Conservation (phyloP, 768 basidiomycete genomes). For the Tricholoma flavovirens region DNA sequence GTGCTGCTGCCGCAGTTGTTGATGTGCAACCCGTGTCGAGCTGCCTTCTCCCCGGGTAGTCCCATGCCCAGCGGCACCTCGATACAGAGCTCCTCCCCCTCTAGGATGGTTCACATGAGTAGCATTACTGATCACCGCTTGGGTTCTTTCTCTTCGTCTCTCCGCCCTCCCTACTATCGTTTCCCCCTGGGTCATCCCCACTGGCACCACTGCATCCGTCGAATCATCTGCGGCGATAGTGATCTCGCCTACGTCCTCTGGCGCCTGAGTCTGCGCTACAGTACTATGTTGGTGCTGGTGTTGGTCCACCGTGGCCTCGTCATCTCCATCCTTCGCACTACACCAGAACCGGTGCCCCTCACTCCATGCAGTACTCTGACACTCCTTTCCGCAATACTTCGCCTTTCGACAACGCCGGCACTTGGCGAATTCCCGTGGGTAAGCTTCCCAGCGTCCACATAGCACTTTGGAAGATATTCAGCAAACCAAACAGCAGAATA, state of each 20-base stretch:
- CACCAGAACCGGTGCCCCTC: conserved; percentile 97
- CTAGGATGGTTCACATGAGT: not conserved
- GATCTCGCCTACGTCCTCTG: not conserved
- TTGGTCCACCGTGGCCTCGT: conserved; percentile 23
- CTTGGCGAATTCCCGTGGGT: conserved; percentile 94
- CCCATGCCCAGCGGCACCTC: not conserved
- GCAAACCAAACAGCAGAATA: not conserved
- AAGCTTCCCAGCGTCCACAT: conserved; percentile 91
- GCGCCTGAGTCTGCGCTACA: not conserved
- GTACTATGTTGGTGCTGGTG: not conserved
- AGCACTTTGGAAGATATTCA: conserved; percentile 50
- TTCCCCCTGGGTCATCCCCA: not conserved
- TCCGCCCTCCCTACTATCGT: conserved; percentile 4
- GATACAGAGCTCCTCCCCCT: not conserved
- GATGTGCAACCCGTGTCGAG: not conserved
- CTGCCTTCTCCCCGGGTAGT: not conserved
- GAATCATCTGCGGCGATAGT: not conserved
- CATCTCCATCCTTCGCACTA: conserved; percentile 53
- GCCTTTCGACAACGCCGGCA: conserved; percentile 94
- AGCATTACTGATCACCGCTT: not conserved
- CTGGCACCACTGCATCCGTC: not conserved
- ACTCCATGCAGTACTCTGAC: conserved; percentile 94
- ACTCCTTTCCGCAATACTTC: conserved; percentile 97
- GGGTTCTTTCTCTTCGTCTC: conserved; percentile 6
- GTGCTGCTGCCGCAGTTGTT: not conserved